Evolutionary conservation across 1,139 yeast genomes (phyloP).

Genomic region (Sugiyamaella neomexicana): DNA sequence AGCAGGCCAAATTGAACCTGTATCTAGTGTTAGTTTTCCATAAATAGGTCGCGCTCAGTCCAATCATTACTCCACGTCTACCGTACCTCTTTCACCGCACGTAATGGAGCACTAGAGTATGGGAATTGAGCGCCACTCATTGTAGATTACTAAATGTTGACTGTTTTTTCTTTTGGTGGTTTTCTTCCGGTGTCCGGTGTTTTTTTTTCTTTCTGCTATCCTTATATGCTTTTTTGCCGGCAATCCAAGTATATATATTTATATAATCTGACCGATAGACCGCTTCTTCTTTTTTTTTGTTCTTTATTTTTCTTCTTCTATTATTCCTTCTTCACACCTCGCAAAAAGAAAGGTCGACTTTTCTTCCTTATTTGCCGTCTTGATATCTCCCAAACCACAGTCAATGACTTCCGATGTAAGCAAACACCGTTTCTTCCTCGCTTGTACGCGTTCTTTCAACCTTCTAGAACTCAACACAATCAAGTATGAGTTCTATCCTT

Average conservation of each 20-base stretch:
- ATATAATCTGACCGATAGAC: not conserved
- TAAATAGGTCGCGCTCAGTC: constrained; percentile 3
- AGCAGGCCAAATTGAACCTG: constrained; percentile 93
- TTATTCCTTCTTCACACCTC: not conserved
- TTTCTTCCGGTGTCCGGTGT: no score
- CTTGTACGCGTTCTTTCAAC: not conserved
- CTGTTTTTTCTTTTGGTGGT: not conserved
- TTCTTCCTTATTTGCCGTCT: constrained; percentile 6
- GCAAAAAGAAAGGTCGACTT: constrained; percentile 14
- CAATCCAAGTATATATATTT: no score
- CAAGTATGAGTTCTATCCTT: constrained; percentile 11
- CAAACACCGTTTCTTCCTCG: not conserved
- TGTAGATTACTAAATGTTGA: not conserved
- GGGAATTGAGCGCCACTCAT: constrained; percentile 62
- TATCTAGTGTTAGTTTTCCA: constrained; percentile 17
- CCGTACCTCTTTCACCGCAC: constrained; percentile 89
- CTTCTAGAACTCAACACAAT: constrained; percentile 12
- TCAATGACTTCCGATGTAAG: not conserved
- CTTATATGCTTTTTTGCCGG: constrained; percentile 1
- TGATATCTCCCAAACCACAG: not conserved
- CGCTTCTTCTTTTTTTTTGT: not conserved
- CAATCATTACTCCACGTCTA: constrained; percentile 14
- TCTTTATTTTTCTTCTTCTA: not conserved
- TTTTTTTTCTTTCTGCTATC: not conserved
- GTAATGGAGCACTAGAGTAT: constrained; percentile 95